A percentile compares a stretch with the other conserved stretches of the same genome.
Evolutionary conservation across 768 basidiomycete species (phyloP).

Genomic region (Macrolepiota dolichaula): DNA sequence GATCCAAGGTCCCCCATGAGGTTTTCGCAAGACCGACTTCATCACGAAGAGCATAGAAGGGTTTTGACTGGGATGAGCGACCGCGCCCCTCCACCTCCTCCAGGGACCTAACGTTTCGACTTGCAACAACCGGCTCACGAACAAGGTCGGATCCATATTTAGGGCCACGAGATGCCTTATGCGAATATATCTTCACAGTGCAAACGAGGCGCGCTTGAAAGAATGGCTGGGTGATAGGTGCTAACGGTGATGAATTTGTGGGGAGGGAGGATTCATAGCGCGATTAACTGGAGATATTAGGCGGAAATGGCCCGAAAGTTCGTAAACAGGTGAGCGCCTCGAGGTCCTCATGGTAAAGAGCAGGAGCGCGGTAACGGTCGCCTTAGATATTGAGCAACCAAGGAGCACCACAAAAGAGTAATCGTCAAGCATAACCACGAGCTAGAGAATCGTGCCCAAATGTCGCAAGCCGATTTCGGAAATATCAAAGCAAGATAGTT

Average conservation of each 20-base stretch:
- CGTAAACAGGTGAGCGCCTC: not conserved
- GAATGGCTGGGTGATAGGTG: not conserved
- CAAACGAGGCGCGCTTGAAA: not conserved
- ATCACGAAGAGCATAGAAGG: not conserved
- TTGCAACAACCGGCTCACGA: not conserved
- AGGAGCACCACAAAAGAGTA: not conserved
- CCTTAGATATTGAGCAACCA: not conserved
- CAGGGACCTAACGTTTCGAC: constrained; percentile 1
- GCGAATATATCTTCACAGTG: not conserved
- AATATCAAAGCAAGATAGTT: constrained; percentile 1
- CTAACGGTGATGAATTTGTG: not conserved
- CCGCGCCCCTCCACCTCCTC: not conserved
- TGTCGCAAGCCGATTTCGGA: not conserved
- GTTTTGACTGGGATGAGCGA: not conserved
- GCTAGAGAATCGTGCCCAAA: not conserved
- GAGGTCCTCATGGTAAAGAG: not conserved
- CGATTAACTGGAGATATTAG: not conserved
- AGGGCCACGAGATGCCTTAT: not conserved
- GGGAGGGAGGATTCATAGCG: not conserved
- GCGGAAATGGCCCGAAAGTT: constrained; percentile 4
- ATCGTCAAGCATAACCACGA: not conserved
- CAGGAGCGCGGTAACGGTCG: not conserved
- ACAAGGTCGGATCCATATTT: not conserved
- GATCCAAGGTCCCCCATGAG: constrained; percentile 4
- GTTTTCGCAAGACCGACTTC: not conserved